Evolutionary conservation across 805 yeast species (phyloP).

Genomic region (Wickerhamomyces chaumierensis): DNA sequence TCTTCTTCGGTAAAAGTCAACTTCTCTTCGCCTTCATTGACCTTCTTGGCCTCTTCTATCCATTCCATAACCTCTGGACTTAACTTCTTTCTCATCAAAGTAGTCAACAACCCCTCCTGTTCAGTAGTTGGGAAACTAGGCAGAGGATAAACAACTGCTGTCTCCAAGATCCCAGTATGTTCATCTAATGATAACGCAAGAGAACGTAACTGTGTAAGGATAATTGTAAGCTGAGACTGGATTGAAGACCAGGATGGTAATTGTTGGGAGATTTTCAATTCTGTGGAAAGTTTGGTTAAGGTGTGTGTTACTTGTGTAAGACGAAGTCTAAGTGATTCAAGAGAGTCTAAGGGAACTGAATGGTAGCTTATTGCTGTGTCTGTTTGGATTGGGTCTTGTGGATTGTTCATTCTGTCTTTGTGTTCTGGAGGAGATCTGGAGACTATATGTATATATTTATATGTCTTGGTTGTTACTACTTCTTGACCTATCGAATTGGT

Average conservation of each 20-base stretch:
- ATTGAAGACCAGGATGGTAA: constrained; percentile 51
- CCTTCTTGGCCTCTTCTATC: constrained; percentile 41
- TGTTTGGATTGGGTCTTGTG: too few species aligned
- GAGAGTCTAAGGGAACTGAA: constrained; percentile 48
- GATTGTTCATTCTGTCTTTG: too few species aligned
- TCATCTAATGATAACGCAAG: constrained; percentile 59
- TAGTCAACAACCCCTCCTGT: constrained; percentile 73
- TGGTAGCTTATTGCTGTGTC: too few species aligned
- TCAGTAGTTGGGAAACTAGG: constrained; percentile 78
- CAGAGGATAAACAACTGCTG: constrained; percentile 74
- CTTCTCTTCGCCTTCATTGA: constrained; percentile 8
- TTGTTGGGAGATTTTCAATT: constrained; percentile 25
- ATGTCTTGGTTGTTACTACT: too few species aligned
- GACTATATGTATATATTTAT: too few species aligned
- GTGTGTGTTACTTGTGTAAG: constrained; percentile 55
- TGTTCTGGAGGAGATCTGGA: too few species aligned
- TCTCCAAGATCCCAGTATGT: constrained; percentile 44
- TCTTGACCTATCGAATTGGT: too few species aligned
- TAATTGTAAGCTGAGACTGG: constrained; percentile 76
- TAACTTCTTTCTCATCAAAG: constrained; percentile 76
- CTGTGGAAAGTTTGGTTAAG: constrained; percentile 41
- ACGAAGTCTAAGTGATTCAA: constrained; percentile 53
- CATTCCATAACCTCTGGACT: constrained; percentile 87
- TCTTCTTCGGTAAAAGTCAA: constrained; percentile 33
- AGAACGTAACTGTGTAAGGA: constrained; percentile 71